Evolutionary conservation across 2,329 filamentous ascomycete genomes (phyloP), one percentile per base, ranked within the genome.

Genomic region (Aspergillus costaricaensis): DNA sequence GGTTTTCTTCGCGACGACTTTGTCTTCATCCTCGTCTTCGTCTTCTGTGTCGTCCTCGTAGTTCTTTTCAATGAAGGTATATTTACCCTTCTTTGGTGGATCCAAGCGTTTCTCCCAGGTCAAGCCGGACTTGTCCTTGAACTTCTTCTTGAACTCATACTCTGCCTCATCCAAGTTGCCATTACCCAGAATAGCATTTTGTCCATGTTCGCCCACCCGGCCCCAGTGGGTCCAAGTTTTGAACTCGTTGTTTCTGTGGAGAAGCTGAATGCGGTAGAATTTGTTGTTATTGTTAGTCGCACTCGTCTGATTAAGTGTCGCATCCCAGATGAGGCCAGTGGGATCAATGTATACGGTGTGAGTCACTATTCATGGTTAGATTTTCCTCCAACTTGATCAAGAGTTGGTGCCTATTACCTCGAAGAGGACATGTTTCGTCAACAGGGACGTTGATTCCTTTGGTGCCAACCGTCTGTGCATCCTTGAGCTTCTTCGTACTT

Each of bases 191-290:
- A 76, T 61, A 3, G 77, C 75, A 27, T 58, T 76, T 61, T 83
- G 78, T 1, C 84, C 84, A 23, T 62, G 66, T 63, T 85, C 83
- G 4, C 84, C 84, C 4, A 96, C 91, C 21, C 92, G 86, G 21
- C 92, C 92, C 91, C 90, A 96, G 59, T 91, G 83, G 2, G 88
- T 91, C 89, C 90, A 94, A 0, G 85, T 87, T 47, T 81, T 78
- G 72, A 82, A 90, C 70, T 14, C 59, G 9, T 58, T 55, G 2
- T 57, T 55, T 5, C 58, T 54, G 15, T 55, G 44, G n/a, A 87
- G 69, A 63, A 91, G 80, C 79, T 94, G 90, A 27, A 92, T 74
- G 27, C 86, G 85, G 70, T 93, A 94, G 73, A 93, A 94, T 67
- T 95, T 95, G 75, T 95, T 94, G 75, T 90, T 90, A 71, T 94